Evolutionary conservation across 2,329 filamentous ascomycete species (phyloP), one percentile per base, ranked within the genome.

Genomic region (Aspergillus thermomutatus): DNA sequence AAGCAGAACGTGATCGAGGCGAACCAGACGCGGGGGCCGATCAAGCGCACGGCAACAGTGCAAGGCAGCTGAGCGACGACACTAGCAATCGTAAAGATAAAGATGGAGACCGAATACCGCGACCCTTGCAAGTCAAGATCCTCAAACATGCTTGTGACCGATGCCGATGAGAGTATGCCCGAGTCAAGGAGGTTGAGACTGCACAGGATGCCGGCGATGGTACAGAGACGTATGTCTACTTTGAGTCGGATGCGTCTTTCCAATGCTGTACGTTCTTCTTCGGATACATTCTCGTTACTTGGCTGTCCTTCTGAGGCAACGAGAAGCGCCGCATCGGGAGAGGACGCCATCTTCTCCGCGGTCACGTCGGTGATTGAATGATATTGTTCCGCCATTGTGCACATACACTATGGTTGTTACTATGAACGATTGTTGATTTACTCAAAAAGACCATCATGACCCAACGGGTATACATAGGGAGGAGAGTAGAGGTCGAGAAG

Each of bases 11-110:
- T 88, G 58, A 83, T 86, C 47, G 77, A 67, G 0, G 82, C 73
- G 66, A 89, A 87, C 80, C 83, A 87, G 50, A 82, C 67, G 14
- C 87, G 79, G 0, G 87, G 88, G 0, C 87, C 87, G 50, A 88
- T 77, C 1, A 83, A 80, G 49, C 87, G 80, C 27, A 89, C 84
- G 1, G 85, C 83, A 47, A 90, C 79, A 0, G 87, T 90, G 1
- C 84, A 85, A 0, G 87, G 87, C 7, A 90, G 75, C 68, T 90
- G 87, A 65, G 88, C 89, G 9, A 81, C 80, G 43, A 90, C 86
- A 64, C 82, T 85, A 4, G 86, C 79, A 54, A 90, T 80, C 9
- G 87, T 89, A 72, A 90, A 89, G 68, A 90, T 88, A 74, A 90
- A 87, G 56, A 91, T 90, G 23, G 85, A 82, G 4, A 90, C 82